Percentiles rank a stretch among this genome's conserved stretches.
phyloP scores from a whole-genome alignment of 192 early-diverging fungal species.

The Physocladia obscura region DNA sequence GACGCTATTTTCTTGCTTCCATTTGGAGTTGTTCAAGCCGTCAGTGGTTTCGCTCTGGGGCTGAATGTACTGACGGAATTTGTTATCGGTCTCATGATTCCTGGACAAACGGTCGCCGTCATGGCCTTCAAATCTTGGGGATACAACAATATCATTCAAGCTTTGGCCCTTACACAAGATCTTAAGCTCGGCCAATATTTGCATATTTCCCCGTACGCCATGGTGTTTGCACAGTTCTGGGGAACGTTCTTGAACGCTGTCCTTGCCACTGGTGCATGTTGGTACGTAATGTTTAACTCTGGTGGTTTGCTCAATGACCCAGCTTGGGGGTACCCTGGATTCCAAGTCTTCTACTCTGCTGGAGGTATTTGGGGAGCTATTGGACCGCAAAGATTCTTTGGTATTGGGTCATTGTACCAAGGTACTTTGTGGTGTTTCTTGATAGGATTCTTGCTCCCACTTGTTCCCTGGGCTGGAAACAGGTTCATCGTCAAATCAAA shows the following conservation, averaged over 20 bases:
- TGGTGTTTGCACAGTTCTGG: slow-evolving; percentile 75
- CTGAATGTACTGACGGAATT: slow-evolving; percentile 66
- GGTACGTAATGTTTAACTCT: slow-evolving; percentile 21
- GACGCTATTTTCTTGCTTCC: slow-evolving; percentile 29
- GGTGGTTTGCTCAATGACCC: slow-evolving; percentile 14
- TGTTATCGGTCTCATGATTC: slow-evolving; percentile 59
- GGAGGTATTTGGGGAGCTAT: slow-evolving; percentile 77
- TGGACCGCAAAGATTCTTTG: slow-evolving; percentile 66
- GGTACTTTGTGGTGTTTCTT: slow-evolving; percentile 32
- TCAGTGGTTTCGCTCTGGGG: slow-evolving; percentile 52
- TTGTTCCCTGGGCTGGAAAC: slow-evolving; percentile 35
- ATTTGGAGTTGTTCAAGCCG: slow-evolving; percentile 74
- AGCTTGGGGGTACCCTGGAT: slow-evolving; percentile 28
- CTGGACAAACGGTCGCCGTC: slow-evolving; percentile 64
- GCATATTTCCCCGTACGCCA: slow-evolving; percentile 72
- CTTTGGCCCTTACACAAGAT: slow-evolving; percentile 58
- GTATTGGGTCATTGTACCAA: slow-evolving; percentile 37
- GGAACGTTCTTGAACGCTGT: slow-evolving; percentile 40
- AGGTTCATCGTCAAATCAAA: slow-evolving; percentile 32
- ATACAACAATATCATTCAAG: slow-evolving; percentile 7
- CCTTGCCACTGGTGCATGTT: slow-evolving; percentile 8
- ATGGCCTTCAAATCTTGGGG: slow-evolving; percentile 78
- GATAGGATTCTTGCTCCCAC: slow-evolving; percentile 37
- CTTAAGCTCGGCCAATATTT: slow-evolving; percentile 70
- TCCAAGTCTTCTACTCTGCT: slow-evolving; percentile 62